Percentiles rank a stretch among this genome's conserved stretches.
These are phyloP conservation scores for Parascedosporium putredinis DNA, from an alignment of 2,329 filamentous ascomycete species.

Conservation along the genomic window DNA sequence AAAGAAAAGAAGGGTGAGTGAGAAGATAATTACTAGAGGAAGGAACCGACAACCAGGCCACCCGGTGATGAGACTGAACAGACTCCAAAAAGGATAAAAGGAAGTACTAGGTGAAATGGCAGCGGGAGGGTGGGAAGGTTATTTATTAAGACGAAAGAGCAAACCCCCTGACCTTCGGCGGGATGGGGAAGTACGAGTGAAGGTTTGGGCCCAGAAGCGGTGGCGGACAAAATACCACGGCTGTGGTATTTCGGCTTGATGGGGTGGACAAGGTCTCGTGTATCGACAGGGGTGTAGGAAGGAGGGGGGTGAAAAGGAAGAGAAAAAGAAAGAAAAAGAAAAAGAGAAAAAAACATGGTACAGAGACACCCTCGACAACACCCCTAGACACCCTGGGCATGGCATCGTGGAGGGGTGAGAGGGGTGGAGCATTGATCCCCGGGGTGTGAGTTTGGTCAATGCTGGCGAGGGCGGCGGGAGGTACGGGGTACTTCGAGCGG, in stretches of 20 bases:
- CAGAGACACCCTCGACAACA: background rate
- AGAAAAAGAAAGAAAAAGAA: background rate
- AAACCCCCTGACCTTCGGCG: conserved; percentile 1
- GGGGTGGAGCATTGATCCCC: background rate
- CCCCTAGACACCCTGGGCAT: background rate
- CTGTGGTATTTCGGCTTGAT: conserved; percentile 9
- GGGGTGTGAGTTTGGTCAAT: background rate
- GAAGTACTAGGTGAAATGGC: conserved; percentile 6
- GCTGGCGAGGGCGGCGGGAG: background rate
- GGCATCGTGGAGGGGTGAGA: background rate
- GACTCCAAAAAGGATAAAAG: conserved; percentile 8
- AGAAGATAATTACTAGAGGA: background rate
- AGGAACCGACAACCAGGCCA: conserved; percentile 4
- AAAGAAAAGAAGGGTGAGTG: too few relatives aligned
- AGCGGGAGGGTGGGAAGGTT: conserved; percentile 7
- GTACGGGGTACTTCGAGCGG: background rate
- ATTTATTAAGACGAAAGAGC: conserved; percentile 6
- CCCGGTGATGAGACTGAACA: conserved; percentile 4
- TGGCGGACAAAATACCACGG: conserved; percentile 9
- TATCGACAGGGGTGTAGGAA: background rate
- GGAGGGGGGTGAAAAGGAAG: background rate
- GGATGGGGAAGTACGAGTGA: conserved; percentile 6
- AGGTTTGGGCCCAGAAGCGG: background rate
- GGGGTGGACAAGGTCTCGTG: conserved; percentile 8
- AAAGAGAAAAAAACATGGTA: too few relatives aligned